phyloP scores from a whole-genome alignment of 2,329 filamentous ascomycete species.

The Sporothrix schenckii region DNA sequence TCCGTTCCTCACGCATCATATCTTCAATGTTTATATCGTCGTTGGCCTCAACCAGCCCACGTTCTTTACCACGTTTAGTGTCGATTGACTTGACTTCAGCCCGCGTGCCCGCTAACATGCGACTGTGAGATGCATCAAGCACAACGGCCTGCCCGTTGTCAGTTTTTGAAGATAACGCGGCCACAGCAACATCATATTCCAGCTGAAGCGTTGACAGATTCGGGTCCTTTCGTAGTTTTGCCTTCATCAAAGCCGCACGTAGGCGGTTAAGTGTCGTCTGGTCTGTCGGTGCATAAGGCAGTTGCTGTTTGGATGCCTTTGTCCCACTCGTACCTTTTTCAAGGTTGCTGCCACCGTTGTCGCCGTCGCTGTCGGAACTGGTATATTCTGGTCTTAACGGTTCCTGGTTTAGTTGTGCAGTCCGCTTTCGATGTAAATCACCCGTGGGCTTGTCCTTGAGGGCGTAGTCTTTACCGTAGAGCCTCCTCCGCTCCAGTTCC shows the following conservation, averaged over 20 bases:
- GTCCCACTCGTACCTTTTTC: slow-evolving; percentile 43
- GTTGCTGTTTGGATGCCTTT: background rate
- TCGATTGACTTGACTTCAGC: slow-evolving; percentile 76
- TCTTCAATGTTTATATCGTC: slow-evolving; percentile 96
- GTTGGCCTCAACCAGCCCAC: slow-evolving; percentile 84
- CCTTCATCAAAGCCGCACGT: slow-evolving; percentile 94
- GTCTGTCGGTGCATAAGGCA: slow-evolving; percentile 60
- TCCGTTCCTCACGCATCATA: slow-evolving; percentile 92
- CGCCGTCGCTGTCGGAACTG: background rate
- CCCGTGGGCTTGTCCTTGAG: slow-evolving; percentile 86
- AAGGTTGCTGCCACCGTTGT: slow-evolving; percentile 1
- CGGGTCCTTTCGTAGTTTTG: slow-evolving; percentile 77
- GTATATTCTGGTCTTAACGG: background rate
- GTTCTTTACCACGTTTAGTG: slow-evolving; percentile 79
- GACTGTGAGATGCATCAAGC: slow-evolving; percentile 84
- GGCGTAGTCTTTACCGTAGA: slow-evolving; percentile 83
- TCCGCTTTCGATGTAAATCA: slow-evolving; percentile 77
- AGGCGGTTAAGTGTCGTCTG: slow-evolving; percentile 83
- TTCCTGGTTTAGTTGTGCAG: slow-evolving; percentile 27
- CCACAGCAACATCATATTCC: slow-evolving; percentile 77
- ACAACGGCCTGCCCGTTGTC: slow-evolving; percentile 67
- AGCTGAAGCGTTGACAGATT: slow-evolving; percentile 76
- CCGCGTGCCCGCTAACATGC: slow-evolving; percentile 75
- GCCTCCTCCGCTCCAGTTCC: slow-evolving; percentile 80
- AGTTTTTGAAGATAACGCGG: slow-evolving; percentile 52